phyloP scores from a whole-genome alignment of 495 filamentous ascomycete genomes.

The Aspergillus ellipticus region DNA sequence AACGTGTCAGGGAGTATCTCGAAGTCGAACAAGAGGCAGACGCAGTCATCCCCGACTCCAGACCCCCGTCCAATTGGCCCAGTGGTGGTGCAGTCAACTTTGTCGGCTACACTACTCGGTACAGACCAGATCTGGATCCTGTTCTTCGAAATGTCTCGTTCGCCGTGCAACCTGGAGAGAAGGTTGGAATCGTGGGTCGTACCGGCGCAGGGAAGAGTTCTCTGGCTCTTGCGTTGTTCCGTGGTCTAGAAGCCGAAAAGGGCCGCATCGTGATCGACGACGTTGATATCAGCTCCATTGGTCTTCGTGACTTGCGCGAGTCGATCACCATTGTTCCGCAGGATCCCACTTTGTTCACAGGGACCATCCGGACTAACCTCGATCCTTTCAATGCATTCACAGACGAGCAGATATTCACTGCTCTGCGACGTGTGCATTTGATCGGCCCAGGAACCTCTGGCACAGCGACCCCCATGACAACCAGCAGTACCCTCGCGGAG shows the following conservation, averaged over 20 bases:
- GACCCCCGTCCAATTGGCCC: conserved; percentile 79
- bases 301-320: conserved; percentile 85
- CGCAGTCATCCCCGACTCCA: conserved; percentile 70
- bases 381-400: conserved; percentile 92
- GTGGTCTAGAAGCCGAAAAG: conserved; percentile 87
- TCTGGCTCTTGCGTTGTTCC: conserved; percentile 90
- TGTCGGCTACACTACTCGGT: conserved; percentile 80
- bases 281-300: conserved; percentile 83
- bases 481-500: conserved; percentile 27
- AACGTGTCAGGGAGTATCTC: conserved; percentile 94
- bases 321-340: conserved; percentile 97
- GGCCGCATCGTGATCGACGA: conserved; percentile 90
- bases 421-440: conserved; percentile 85
- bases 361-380: conserved; percentile 90
- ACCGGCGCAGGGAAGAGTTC: conserved; percentile 98
- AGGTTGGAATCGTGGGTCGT: conserved; percentile 93
- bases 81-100: conserved; percentile 83
- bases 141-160: conserved; percentile 84
- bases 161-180: conserved; percentile 80
- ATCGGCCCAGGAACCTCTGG: conserved; percentile 60
- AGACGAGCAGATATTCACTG: conserved; percentile 85
- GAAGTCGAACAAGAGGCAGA: conserved; percentile 93
- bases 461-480: conserved; percentile 39
- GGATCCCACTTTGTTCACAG: conserved; percentile 95
- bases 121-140: conserved; percentile 79